These are phyloP conservation scores for Pseudogymnoascus sp. DNA, from an alignment of 2,329 filamentous ascomycete species.

Conservation along the genomic window DNA sequence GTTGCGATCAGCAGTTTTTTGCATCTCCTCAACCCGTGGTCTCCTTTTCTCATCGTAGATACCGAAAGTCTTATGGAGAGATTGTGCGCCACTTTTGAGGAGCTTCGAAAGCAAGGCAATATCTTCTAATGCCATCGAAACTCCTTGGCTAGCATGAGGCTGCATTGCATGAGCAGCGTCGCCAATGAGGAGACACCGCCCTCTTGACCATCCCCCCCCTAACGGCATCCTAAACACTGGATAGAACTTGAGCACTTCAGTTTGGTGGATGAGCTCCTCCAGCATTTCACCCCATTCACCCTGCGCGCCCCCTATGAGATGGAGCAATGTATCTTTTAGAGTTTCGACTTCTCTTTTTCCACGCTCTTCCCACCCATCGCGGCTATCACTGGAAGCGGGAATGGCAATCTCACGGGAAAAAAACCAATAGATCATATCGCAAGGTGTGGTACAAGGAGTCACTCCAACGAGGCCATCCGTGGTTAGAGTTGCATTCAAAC, in stretches of 20 bases:
- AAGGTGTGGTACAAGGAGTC: conserved; percentile 22
- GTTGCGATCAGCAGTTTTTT: conserved; percentile 22
- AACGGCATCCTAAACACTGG: conserved; percentile 32
- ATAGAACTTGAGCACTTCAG: conserved; percentile 28
- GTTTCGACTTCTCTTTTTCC: conserved; percentile 25
- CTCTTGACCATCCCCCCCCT: conserved; percentile 30
- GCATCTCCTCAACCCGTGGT: conserved; percentile 26
- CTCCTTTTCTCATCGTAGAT: conserved; percentile 27
- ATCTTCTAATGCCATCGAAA: conserved; percentile 50
- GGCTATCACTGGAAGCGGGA: conserved; percentile 22
- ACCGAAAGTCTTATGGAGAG: conserved; percentile 19
- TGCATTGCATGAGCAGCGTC: conserved; percentile 52
- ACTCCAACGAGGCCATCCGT: conserved; percentile 25
- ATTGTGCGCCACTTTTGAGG: conserved; percentile 16
- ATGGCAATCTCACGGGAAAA: conserved; percentile 27
- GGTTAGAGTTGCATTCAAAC: conserved; percentile 27
- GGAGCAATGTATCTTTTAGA: conserved; percentile 25
- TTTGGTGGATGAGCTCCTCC: conserved; percentile 16
- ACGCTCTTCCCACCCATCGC: conserved; percentile 29
- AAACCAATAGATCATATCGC: conserved; percentile 28
- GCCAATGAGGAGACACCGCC: conserved; percentile 43
- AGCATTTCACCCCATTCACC: conserved; percentile 25
- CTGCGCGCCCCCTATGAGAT: conserved; percentile 19
- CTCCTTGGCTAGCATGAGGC: conserved; percentile 47
- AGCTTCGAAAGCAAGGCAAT: conserved; percentile 23